Evolutionary conservation across 2,329 filamentous ascomycete species (phyloP), one percentile per base, ranked within the genome.

Genomic region (Bipolaris zeicola): DNA sequence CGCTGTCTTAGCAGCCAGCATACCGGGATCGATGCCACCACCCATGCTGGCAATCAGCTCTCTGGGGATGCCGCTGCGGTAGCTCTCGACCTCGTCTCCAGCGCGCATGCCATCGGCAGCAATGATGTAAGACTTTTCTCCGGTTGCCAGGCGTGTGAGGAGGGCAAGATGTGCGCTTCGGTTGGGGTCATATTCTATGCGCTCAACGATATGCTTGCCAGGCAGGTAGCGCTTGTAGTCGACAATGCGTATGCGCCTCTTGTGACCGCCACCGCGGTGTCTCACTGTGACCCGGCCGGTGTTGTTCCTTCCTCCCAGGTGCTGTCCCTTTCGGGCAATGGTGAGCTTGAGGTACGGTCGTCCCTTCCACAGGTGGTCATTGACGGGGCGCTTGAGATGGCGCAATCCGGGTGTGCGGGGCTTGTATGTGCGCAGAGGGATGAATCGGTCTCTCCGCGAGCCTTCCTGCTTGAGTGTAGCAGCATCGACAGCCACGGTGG

Each of bases 341-440:
- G 96, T 99, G 76, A 99, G 83, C 48, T 88, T 86, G 33, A 91
- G 82, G 65, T 89, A 87, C 0, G 95, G 91, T 54, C 92, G 84
- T 56, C 95, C 95, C 79, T 96, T 97, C 92, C 92, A 98, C 43
- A 99, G 81, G 77, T 99, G 95, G 71, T 97, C 92, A 78, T 98
- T 98, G 78, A 97, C 89, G 13, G 95, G 92, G 41, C 95, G 87
- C 76, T 89, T 90, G 64, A 99, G 82, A 85, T 99, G 95, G 70
- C 95, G 88, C 57, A 96, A 78, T 84, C 95, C 95, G 11, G 94
- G 94, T 0, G 95, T 97, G 68, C 92, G 88, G 34, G 95, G 95
- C 76, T 91, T 98, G 78, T 97, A 99, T 51, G 90, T 95, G 68
- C 91, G 88, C 76, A 98, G 75, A 31, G 78, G 75, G 58, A 81